A percentile compares a stretch with the other conserved stretches of the same genome.
phyloP scores from a whole-genome alignment of 1,284 basidiomycete genomes.

The Ceratobasidium sp. region DNA sequence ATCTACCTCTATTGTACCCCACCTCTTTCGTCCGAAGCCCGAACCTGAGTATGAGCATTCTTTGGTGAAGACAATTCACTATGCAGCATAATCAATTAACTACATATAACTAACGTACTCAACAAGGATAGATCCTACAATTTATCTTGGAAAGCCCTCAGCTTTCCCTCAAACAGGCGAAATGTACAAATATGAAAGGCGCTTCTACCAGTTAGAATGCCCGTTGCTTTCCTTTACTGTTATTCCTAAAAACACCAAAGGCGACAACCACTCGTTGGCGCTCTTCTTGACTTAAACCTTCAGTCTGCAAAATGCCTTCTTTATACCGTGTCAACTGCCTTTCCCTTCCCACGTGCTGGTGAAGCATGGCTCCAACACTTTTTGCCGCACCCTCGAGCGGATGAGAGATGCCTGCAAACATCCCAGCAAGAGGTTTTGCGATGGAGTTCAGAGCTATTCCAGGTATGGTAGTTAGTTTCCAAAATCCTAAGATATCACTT shows the following conservation, averaged over 20 bases:
- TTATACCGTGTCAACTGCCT: conserved; percentile 55
- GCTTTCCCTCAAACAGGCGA: too few species aligned
- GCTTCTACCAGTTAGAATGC: too few species aligned
- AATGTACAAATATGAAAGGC: too few species aligned
- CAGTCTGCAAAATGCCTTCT: conserved; percentile 57
- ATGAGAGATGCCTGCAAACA: conserved; percentile 58
- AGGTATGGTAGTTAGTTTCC: conserved; percentile 7
- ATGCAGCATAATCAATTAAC: too few species aligned
- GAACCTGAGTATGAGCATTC: too few species aligned
- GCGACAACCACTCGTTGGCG: conserved; percentile 54
- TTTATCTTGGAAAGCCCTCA: too few species aligned
- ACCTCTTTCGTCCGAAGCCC: too few species aligned
- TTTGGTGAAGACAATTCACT: too few species aligned
- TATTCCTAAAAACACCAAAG: conserved; percentile 54
- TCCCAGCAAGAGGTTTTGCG: conserved; percentile 50
- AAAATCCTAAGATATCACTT: not conserved
- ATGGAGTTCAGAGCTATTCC: conserved; percentile 17
- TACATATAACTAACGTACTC: too few species aligned
- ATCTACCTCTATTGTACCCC: too few species aligned
- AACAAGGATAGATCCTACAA: too few species aligned
- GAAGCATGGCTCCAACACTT: conserved; percentile 52
- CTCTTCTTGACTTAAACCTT: conserved; percentile 53
- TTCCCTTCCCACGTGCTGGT: conserved; percentile 51
- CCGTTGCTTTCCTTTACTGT: too few species aligned
- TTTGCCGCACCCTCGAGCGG: conserved; percentile 60